A percentile compares a stretch with the other conserved stretches of the same genome.
These are phyloP conservation scores for Trametopsis cervina DNA, from an alignment of 768 basidiomycete genomes.

Conservation along the genomic window DNA sequence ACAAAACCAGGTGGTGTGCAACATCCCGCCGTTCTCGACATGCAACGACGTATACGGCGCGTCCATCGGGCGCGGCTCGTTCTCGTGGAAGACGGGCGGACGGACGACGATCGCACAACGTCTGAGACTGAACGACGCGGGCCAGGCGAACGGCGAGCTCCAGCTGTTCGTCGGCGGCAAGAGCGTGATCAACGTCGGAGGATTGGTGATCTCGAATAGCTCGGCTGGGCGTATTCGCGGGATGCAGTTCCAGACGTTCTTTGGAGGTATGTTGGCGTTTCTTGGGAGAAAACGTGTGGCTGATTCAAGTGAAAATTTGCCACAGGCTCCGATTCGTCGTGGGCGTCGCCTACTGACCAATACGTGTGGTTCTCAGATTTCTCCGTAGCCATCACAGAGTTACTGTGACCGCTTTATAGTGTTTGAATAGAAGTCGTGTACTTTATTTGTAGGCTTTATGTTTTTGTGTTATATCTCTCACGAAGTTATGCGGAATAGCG, in stretches of 20 bases:
- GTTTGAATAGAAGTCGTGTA: too few species aligned
- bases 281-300: not conserved
- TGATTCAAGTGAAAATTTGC: constrained; percentile 3
- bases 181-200: constrained; percentile 51
- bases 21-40: constrained; percentile 39
- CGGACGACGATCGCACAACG: constrained; percentile 69
- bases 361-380: constrained; percentile 63
- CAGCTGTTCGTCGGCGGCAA: constrained; percentile 60
- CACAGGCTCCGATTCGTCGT: constrained; percentile 38
- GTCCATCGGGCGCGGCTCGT: constrained; percentile 63
- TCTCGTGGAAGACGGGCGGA: constrained; percentile 51
- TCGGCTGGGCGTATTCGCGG: constrained; percentile 50
- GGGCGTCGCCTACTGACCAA: constrained; percentile 58
- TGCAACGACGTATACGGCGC: constrained; percentile 62
- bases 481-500: constrained; percentile 1
- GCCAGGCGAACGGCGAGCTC: constrained; percentile 64
- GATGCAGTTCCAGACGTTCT: constrained; percentile 75
- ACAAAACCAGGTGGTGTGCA: constrained; percentile 44
- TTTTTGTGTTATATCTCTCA: constrained; percentile 1
- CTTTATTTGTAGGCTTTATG: too few species aligned
- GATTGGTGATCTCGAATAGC: constrained; percentile 47
- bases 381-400: constrained; percentile 52
- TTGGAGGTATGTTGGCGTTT: constrained; percentile 43
- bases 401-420: too few species aligned
- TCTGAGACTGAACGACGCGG: constrained; percentile 67